A percentile compares a stretch with the other conserved stretches of the same genome.
Evolutionary conservation across 1,284 basidiomycete species (phyloP).

Genomic region (Hortiboletus rubellus): DNA sequence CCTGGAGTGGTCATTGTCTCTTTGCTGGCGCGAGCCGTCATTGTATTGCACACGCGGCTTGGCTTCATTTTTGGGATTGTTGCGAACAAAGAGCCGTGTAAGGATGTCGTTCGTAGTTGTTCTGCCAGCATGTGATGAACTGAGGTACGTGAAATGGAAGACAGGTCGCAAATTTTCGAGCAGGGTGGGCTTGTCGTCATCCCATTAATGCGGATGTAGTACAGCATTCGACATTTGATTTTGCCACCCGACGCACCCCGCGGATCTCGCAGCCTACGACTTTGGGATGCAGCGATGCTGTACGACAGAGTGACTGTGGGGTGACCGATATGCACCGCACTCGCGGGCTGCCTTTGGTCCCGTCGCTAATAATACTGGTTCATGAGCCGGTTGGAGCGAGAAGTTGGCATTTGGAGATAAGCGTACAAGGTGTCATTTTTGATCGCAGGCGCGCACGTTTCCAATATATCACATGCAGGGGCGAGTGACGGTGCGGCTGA

Average conservation of each 20-base stretch:
- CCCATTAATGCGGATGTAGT: slow-evolving; percentile 12
- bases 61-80: slow-evolving; percentile 16
- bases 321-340: neutral
- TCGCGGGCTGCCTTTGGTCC: slow-evolving; percentile 12
- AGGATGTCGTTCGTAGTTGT: neutral
- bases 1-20: slow-evolving; percentile 3
- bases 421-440: neutral
- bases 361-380: slow-evolving; percentile 14
- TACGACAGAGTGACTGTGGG: slow-evolving; percentile 12
- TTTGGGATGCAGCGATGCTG: slow-evolving; percentile 12
- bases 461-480: slow-evolving; percentile 11
- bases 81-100: slow-evolving; percentile 6
- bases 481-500: slow-evolving; percentile 1
- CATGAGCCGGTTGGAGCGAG: neutral
- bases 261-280: slow-evolving; percentile 17
- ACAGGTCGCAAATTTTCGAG: neutral
- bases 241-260: slow-evolving; percentile 14
- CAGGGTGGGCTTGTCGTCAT: slow-evolving; percentile 4
- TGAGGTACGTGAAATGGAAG: slow-evolving; percentile 25
- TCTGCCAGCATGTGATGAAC: slow-evolving; percentile 1
- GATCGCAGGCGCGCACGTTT: slow-evolving; percentile 2
- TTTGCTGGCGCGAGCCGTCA: slow-evolving; percentile 4
- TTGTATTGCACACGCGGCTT: neutral
- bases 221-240: slow-evolving; percentile 14
- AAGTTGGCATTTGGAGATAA: slow-evolving; percentile 5